Evolutionary conservation across 208 protist species (phyloP).

Genomic region (Trypanosomatidae sp.): DNA sequence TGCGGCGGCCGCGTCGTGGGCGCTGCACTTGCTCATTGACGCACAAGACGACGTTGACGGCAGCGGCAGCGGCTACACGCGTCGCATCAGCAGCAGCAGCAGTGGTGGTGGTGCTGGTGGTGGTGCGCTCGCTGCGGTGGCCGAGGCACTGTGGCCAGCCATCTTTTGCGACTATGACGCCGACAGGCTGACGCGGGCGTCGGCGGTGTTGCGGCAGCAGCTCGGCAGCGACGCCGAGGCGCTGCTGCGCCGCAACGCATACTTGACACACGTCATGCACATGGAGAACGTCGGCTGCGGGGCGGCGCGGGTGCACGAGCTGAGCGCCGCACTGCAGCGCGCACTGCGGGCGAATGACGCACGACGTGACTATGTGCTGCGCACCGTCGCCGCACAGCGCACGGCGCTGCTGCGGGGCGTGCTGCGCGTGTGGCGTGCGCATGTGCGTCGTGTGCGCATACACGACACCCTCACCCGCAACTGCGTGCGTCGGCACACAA

Average conservation of each 20-base stretch:
- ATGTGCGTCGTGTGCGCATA: constrained; percentile 14
- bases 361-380: constrained; percentile 20
- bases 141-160: constrained; percentile 42
- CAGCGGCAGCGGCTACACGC: too few relatives aligned
- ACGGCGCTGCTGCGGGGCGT: constrained; percentile 4
- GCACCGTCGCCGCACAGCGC: constrained; percentile 14
- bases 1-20: constrained; percentile 58
- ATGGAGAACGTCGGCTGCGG: constrained; percentile 41
- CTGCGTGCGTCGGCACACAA: constrained; percentile 12
- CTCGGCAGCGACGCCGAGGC: constrained; percentile 14
- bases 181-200: constrained; percentile 12
- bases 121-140: constrained; percentile 16
- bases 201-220: constrained; percentile 43
- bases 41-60: too few relatives aligned
- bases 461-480: constrained; percentile 20
- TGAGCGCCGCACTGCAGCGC: constrained; percentile 17
- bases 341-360: constrained; percentile 24
- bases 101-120: constrained; percentile 8
- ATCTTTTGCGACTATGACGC: constrained; percentile 64
- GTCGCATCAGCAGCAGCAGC: too few relatives aligned
- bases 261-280: constrained; percentile 75
- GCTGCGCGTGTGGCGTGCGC: constrained; percentile 47
- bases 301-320: constrained; percentile 10
- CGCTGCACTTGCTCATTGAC: constrained; percentile 36
- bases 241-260: constrained; percentile 45